A percentile compares a stretch with the other conserved stretches of the same genome.
Conservation (phyloP, 306 rosid genomes). For the Hippophae gyantsensis region DNA sequence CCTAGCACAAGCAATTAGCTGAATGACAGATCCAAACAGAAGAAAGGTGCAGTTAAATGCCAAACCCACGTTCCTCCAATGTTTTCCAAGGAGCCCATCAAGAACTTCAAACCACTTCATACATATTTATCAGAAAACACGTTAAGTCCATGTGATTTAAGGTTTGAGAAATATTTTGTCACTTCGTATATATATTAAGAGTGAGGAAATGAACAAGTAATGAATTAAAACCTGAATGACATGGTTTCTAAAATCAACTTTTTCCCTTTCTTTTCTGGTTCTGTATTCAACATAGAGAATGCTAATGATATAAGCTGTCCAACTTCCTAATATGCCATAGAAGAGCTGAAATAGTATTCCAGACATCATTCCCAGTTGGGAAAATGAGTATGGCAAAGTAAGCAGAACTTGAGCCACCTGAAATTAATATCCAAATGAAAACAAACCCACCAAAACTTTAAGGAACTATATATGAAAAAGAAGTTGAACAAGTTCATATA, state of each 20-base stretch:
- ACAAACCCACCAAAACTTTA: background rate
- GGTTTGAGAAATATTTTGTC: background rate
- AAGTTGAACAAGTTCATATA: too few relatives aligned
- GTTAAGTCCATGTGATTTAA: conserved; percentile 24
- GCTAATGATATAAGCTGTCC: conserved; percentile 98
- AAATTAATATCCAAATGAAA: background rate
- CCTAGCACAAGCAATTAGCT: conserved; percentile 99
- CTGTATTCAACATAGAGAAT: conserved; percentile 83
- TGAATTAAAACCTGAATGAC: conserved; percentile 59
- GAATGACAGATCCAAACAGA: conserved; percentile 98
- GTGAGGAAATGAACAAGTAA: background rate
- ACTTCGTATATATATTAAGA: background rate
- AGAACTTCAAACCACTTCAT: conserved; percentile 95
- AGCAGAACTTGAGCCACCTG: conserved; percentile 99
- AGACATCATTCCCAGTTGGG: conserved; percentile 90
- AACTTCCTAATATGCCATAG: conserved; percentile 82
- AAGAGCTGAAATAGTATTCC: conserved; percentile 87
- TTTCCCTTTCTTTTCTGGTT: conserved; percentile 93
- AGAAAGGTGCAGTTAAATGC: conserved; percentile 98
- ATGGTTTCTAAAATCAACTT: conserved; percentile 90
- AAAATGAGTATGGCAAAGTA: conserved; percentile 89
- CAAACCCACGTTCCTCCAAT: conserved; percentile 98
- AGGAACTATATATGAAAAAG: background rate
- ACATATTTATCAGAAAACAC: background rate
- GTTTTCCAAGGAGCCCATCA: conserved; percentile 92